phyloP scores from a whole-genome alignment of 2,329 filamentous ascomycete genomes.

The Aspergillus japonicus region DNA sequence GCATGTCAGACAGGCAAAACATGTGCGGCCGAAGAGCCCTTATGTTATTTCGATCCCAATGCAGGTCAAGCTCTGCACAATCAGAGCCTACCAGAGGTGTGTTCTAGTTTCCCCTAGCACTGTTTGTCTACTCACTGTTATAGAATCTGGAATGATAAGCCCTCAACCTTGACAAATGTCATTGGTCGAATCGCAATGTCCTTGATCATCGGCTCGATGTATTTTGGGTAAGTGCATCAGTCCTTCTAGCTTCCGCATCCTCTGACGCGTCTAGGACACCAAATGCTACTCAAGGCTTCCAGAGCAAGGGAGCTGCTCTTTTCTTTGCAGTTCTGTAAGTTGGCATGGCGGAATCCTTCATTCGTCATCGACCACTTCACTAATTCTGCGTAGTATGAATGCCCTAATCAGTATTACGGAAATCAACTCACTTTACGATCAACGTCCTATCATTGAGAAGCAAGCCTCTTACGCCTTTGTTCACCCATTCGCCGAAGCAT shows the following conservation, averaged over 20 bases:
- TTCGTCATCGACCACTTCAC: neutral
- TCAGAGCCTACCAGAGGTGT: slow-evolving; percentile 71
- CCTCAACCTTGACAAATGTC: slow-evolving; percentile 66
- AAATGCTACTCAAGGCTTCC: slow-evolving; percentile 68
- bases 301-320: slow-evolving; percentile 71
- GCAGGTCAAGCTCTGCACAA: slow-evolving; percentile 77
- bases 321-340: slow-evolving; percentile 88
- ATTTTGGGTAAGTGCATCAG: slow-evolving; percentile 26
- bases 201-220: slow-evolving; percentile 68
- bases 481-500: slow-evolving; percentile 82
- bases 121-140: slow-evolving; percentile 12
- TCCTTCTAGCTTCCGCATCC: neutral
- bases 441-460: slow-evolving; percentile 91
- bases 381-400: slow-evolving; percentile 42
- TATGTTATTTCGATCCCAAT: slow-evolving; percentile 76
- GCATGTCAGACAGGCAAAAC: slow-evolving; percentile 37
- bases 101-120: neutral
- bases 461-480: slow-evolving; percentile 85
- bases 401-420: slow-evolving; percentile 64
- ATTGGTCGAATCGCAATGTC: slow-evolving; percentile 70
- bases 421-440: slow-evolving; percentile 82
- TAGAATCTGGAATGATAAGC: slow-evolving; percentile 71
- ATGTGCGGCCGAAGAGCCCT: slow-evolving; percentile 49
- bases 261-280: slow-evolving; percentile 65
- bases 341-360: slow-evolving; percentile 41